Conservation (phyloP, 495 filamentous ascomycete species). For the Sabuloglossum arenarium region DNA sequence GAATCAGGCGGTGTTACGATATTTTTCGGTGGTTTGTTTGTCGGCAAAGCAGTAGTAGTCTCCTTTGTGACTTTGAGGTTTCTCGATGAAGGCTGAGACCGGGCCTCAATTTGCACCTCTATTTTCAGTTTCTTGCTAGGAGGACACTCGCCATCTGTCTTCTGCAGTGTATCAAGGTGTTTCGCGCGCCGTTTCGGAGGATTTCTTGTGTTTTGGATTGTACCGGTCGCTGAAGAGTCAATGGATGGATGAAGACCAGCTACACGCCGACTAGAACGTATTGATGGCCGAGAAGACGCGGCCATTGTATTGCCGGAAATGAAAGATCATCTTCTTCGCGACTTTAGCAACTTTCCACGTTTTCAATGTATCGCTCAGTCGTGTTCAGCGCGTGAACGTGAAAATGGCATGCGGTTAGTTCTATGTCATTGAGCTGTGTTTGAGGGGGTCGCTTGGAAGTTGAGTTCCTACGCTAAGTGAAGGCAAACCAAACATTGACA, state of each 20-base stretch:
- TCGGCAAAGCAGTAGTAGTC: neutral
- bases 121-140: neutral
- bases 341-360: neutral
- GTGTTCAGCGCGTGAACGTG: neutral
- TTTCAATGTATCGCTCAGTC: neutral
- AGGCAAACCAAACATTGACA: too few species aligned
- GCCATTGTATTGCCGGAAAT: conserved; percentile 1
- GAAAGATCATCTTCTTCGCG: conserved; percentile 2
- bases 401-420: neutral
- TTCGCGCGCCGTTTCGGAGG: conserved; percentile 1
- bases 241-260: conserved; percentile 1
- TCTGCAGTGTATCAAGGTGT: neutral
- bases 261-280: conserved; percentile 3
- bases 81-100: neutral
- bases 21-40: neutral
- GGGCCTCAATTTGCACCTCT: conserved; percentile 2
- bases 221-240: neutral
- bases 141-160: neutral
- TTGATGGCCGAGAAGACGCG: neutral
- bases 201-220: neutral
- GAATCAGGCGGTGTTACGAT: neutral
- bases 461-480: neutral
- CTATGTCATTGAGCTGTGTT: neutral
- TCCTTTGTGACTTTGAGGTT: neutral
- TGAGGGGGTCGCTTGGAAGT: neutral